Evolutionary conservation across 1,139 yeast species (phyloP), one percentile per base, ranked within the genome.

Genomic region (Geotrichum australiense): DNA sequence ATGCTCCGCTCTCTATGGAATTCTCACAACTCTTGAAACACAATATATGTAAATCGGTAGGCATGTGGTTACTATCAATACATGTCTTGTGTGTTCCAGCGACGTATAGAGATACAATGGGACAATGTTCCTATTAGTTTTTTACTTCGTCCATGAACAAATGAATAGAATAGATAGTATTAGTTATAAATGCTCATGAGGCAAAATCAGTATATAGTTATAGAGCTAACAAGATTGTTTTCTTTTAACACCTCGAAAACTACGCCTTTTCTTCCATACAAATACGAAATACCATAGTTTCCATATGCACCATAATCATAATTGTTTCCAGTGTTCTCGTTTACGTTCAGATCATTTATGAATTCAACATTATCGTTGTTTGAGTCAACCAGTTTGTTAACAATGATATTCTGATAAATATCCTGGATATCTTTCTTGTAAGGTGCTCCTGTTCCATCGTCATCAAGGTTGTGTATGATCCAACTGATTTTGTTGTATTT

Each of bases 231-330:
- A 14, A 26, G 27, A 5, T 49, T 32, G 6, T 50, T 56, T 39
- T 49, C 53, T 33, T 53, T 51, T 36, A 57, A 48, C 12, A 55
- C 58, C 37, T 58, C 62, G 41, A 54, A 55, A 11, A 58, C 50
- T 27, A 55, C 48, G 10, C 57, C 53, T 5, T 47, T 48, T 5
- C 50, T 34, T 3, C 62, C 62, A 42, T 50, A 55, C 15, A 58
- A 42, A 28, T 57, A 52, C 8, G 60, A 54, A 14, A 52, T 41
- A 1, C 61, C 61, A 57, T 54, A 33, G 53, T 55, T 25, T 50
- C 53, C 26, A 45, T 29, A 11, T 40, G 32, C 18, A 40, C 44
- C 14, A 35, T 28, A 19, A 25, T 31, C 11, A 28, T 16, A 14
- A 19, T 31, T 31, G 23, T 23, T 14, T n/a, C 10, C 15, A n/a